Evolutionary conservation across 2,329 filamentous ascomycete species (phyloP), one percentile per base, ranked within the genome.

Genomic region (Xylariales sp.): DNA sequence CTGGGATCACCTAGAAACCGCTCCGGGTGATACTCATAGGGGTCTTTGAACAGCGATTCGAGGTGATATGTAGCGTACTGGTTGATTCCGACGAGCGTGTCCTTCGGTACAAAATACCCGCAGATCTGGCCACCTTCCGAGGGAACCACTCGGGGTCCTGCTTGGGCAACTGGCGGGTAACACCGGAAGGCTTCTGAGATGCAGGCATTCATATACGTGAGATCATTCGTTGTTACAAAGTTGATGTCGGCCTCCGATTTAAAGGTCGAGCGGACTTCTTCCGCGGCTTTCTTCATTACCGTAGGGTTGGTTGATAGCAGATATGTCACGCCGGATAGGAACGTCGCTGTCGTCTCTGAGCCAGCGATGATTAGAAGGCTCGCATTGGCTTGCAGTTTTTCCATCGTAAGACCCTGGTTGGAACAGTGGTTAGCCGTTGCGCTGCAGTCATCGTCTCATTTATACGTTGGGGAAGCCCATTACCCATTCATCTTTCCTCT

Each of bases 271-370:
- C 66, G 59, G 6, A 72, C 53, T 49, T 72, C 67, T 2, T 54
- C 16, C 4, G 51, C 50, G 16, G 69, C 35, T 19, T 47, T 63
- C n/a, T 52, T 28, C 5, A 62, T 43, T 12, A 46, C 48, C 1
- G 55, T 41, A 1, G 58, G 52, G 14, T 55, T 37, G 11, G 33
- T 43, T 16, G 67, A 48, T 0, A 76, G 52, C 1, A 65, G 53
- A 37, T 60, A 72, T 0, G 65, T 67, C 0, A 56, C 50, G 2
- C 67, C 69, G 0, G 57, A 50, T 3, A 73, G 50, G 3, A 61
- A 49, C 0, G 67, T 67, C 0, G 68, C 67, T 0, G 67, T 72
- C 0, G 69, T 72, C 38, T 72, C 67, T 5, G 57, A 62, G 0
- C 69, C 69, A 0, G 63, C 69, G 13, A 42, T 33, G 14, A 42